Percentiles rank a stretch among this genome's conserved stretches.
phyloP scores from a whole-genome alignment of 1,284 basidiomycete genomes.

The Marasmius fiardii region DNA sequence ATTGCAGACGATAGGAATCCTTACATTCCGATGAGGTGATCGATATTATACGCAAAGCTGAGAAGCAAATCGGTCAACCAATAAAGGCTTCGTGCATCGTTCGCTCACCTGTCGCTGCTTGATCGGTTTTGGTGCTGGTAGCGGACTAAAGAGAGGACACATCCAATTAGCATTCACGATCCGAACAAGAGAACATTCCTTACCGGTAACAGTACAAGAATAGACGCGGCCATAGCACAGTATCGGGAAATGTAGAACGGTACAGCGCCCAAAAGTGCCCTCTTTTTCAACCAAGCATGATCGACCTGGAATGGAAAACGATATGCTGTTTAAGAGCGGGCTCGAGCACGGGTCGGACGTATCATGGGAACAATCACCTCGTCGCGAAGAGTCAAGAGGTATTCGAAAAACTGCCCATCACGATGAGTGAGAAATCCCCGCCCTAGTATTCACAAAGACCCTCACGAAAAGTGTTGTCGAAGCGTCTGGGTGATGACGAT shows the following conservation, averaged over 20 bases:
- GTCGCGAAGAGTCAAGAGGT: constrained; percentile 16
- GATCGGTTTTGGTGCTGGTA: constrained; percentile 1
- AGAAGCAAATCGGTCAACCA: background rate
- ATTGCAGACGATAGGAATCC: too few relatives aligned
- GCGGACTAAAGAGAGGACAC: too few relatives aligned
- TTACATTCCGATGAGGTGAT: constrained; percentile 20
- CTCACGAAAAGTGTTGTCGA: background rate
- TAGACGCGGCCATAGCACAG: constrained; percentile 14
- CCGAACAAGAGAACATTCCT: background rate
- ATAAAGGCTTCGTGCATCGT: too few relatives aligned
- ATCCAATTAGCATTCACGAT: background rate
- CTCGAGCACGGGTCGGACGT: background rate
- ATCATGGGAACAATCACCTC: constrained; percentile 9
- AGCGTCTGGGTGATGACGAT: background rate
- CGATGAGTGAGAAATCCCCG: too few relatives aligned
- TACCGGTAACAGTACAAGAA: constrained; percentile 13
- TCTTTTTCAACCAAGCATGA: constrained; percentile 14
- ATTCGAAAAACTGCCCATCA: constrained; percentile 19
- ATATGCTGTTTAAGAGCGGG: background rate
- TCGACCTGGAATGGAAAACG: constrained; percentile 12
- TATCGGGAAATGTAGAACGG: constrained; percentile 18
- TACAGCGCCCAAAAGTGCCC: constrained; percentile 10
- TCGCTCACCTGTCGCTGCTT: constrained; percentile 15
- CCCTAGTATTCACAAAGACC: background rate
- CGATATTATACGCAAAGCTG: constrained; percentile 15